phyloP scores from a whole-genome alignment of 495 filamentous ascomycete genomes.

The Penicillium riverlandense region DNA sequence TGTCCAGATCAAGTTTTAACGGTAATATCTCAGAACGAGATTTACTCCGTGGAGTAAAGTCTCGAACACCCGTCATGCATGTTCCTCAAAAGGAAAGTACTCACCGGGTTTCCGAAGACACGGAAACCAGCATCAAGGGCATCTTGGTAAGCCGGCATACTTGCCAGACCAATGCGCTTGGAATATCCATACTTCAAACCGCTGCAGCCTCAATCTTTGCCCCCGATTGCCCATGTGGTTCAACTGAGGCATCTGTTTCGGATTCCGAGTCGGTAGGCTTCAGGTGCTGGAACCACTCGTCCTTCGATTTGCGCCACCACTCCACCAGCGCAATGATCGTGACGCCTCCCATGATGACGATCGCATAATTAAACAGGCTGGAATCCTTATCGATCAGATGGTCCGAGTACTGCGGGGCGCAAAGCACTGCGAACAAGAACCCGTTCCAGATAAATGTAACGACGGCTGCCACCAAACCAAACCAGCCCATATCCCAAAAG shows the following conservation, averaged over 20 bases:
- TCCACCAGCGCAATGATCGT: slow-evolving; percentile 23
- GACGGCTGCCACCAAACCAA: slow-evolving; percentile 22
- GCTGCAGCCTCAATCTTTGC: not conserved
- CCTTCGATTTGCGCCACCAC: slow-evolving; percentile 29
- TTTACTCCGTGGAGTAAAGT: slow-evolving; percentile 16
- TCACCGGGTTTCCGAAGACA: slow-evolving; percentile 2
- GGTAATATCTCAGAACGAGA: slow-evolving; percentile 42
- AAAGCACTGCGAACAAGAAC: slow-evolving; percentile 28
- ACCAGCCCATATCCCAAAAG: slow-evolving; percentile 24
- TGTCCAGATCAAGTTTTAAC: slow-evolving; percentile 49
- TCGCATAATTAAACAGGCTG: slow-evolving; percentile 27
- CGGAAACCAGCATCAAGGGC: not conserved
- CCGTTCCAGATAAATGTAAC: slow-evolving; percentile 31
- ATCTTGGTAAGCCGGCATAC: too few species aligned
- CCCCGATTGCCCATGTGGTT: not conserved
- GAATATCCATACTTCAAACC: not conserved
- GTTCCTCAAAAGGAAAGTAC: slow-evolving; percentile 7
- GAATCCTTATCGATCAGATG: slow-evolving; percentile 17
- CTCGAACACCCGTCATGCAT: slow-evolving; percentile 35
- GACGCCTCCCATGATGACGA: slow-evolving; percentile 31
- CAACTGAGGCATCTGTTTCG: slow-evolving; percentile 3
- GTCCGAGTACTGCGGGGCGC: slow-evolving; percentile 25
- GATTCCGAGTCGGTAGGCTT: slow-evolving; percentile 11
- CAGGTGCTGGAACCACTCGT: slow-evolving; percentile 27
- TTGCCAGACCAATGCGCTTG: too few species aligned